These are phyloP conservation scores for Solanum pennellii DNA, from an alignment of 257 asterid species.

Conservation along the genomic window DNA sequence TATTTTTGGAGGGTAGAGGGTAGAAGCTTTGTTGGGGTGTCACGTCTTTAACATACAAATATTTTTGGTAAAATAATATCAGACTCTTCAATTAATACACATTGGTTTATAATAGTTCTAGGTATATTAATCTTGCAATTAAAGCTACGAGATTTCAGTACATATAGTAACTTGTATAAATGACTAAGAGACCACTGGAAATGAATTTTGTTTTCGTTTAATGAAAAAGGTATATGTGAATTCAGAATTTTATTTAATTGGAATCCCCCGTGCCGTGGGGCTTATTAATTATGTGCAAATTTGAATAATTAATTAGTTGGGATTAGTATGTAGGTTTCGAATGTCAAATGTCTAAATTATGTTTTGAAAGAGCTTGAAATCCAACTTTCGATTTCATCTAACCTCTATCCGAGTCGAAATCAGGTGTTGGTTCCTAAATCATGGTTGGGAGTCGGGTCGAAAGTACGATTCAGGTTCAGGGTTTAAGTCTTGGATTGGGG, in stretches of 20 bases:
- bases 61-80: not conserved
- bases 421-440: not conserved
- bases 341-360: not conserved
- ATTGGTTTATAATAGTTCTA: not conserved
- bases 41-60: not conserved
- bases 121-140: not conserved
- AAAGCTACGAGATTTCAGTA: not conserved
- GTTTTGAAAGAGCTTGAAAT: not conserved
- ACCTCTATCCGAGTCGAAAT: too few relatives aligned
- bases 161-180: not conserved
- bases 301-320: too few relatives aligned
- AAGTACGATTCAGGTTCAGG: too few relatives aligned
- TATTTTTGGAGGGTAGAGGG: not conserved
- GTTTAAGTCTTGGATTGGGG: not conserved
- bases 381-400: not conserved
- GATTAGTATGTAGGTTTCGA: not conserved
- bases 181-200: not conserved
- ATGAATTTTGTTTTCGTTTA: too few relatives aligned
- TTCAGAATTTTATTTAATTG: too few relatives aligned
- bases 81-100: not conserved
- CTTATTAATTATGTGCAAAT: not conserved
- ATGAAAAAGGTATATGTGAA: too few relatives aligned
- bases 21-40: not conserved
- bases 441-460: not conserved
- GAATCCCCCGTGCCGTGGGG: too few relatives aligned